Percentiles rank a stretch among this genome's conserved stretches.
These are phyloP conservation scores for Agroathelia rolfsii DNA, from an alignment of 1,284 basidiomycete genomes.

Conservation along the genomic window DNA sequence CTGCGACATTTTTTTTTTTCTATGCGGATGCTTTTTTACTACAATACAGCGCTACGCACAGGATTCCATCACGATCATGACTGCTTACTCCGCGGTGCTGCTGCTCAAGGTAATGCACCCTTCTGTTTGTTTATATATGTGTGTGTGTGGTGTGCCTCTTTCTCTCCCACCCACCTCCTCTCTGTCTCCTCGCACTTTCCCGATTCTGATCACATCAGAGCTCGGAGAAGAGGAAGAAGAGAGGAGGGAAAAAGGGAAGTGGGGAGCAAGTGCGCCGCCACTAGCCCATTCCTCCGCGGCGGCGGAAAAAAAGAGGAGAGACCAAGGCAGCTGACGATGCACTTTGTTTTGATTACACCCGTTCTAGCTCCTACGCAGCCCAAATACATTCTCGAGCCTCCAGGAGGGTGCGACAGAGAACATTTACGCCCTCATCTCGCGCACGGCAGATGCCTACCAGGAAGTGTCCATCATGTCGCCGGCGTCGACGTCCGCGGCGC, in stretches of 20 bases:
- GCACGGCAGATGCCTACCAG: conserved; percentile 65
- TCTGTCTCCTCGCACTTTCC: neutral
- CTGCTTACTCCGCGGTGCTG: conserved; percentile 72
- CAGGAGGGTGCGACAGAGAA: conserved; percentile 46
- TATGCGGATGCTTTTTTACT: too few species aligned
- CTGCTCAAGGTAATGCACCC: conserved; percentile 47
- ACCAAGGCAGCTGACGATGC: too few species aligned
- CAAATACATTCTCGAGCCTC: conserved; percentile 43
- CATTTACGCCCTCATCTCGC: conserved; percentile 52
- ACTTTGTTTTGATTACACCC: conserved; percentile 3
- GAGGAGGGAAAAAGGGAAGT: too few species aligned
- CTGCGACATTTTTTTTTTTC: neutral
- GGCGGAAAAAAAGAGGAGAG: too few species aligned
- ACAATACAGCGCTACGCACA: conserved; percentile 61
- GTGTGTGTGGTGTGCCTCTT: conserved; percentile 1
- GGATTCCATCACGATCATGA: conserved; percentile 75
- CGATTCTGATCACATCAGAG: too few species aligned
- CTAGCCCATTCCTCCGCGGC: too few species aligned
- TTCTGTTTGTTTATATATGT: conserved; percentile 5
- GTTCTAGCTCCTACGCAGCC: conserved; percentile 51
- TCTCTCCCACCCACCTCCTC: too few species aligned
- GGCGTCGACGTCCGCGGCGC: conserved; percentile 48
- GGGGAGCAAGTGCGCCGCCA: too few species aligned
- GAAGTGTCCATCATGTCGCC: conserved; percentile 55
- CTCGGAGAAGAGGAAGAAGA: too few species aligned